Base-by-base conservation (phyloP, 176 grass and related monocot species). In the Dendrocalamus sinicus region DNA sequence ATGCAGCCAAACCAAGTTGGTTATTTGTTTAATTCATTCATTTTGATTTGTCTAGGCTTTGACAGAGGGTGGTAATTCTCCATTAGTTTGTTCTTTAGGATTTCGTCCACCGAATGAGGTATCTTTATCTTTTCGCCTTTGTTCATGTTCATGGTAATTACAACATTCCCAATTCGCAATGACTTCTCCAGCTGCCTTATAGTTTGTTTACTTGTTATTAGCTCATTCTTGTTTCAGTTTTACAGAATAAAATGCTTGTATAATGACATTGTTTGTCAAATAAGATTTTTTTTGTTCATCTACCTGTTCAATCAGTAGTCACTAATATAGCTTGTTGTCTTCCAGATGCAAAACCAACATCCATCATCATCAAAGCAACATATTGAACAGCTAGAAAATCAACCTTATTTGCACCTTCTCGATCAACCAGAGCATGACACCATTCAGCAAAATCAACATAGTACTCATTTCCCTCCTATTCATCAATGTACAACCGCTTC, bases 261-360 rank as follows among this genome's bases (percentile, higher is more conserved):
- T 19, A 44, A 1, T 20, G 30, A 7, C 35, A 55, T 7, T 74
- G 20, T 10, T 59, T 26, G 16, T 41, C 23, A 39, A 83, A 61
- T 74, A 24, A 55, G 0, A 39, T 41, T 23, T 41, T 57, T 64
- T 24, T 45, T 24, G 45, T 65, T 80, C 61, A 63, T 55, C 6
- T 13, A 63, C 37, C 10, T 68, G 28, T 84, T 19, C 30, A 83
- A 22, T 50, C 39, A 13, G 40, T 61, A 35, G 28, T 9, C 37
- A 58, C 88, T 89, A 85, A 86, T 61, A 39, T 67, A 60, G 44
- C 61, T 70, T 15, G 2, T 19, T 77, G 44, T 44, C 12, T 58
- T 95, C 60, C 80, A 91, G 91, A 85, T 86, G 58, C 92, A 93
- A 88, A 87, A 88, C 70, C 84, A 97, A 63, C 92, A 95, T 23